Base-by-base conservation (phyloP, 495 filamentous ascomycete genomes). In the Endocarpon pusillum region DNA sequence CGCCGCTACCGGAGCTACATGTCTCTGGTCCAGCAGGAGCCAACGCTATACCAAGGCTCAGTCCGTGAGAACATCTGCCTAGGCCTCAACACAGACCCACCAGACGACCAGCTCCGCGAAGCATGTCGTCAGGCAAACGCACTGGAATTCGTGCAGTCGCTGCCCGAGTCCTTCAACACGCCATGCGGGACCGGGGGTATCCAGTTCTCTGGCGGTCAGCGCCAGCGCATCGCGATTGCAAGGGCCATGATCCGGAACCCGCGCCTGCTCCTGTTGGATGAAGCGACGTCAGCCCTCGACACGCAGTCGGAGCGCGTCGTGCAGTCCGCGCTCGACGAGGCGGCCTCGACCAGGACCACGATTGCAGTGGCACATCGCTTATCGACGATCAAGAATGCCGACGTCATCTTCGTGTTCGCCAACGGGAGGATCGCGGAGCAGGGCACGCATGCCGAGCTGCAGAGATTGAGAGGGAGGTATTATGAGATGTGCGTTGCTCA, bases 211-310 rank as follows among this genome's bases (percentile, higher is more conserved):
- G 81, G 81, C 3, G 81, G 81, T 1, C 81, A 91, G 53, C 73
- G 72, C 45, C 81, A 87, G 48, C 59, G 81, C 10, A 50, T 91
- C 12, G 66, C 75, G 1, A 79, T 91, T 33, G 81, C 82, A 1
- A 55, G 82, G 15, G 80, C 81, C 0, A 56, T 87, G 18, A 68
- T 91, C 7, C 68, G 80, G 8, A 66, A 77, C 29, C 80, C 82
- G 3, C 55, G 62, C 29, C 54, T 87, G 19, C 50, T 87, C 40
- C 54, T 91, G 20, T 59, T 91, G 2, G 81, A 91, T 43, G 81
- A 91, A 52, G 76, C 81, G 1, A 87, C 82, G 3, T 71, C 63
- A 26, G 71, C 71, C n/a, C 55, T 86, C 23, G 81, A 91, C 39
- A 71, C 73, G 7, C 69, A 80, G 52, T 71, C 67, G 12, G 81